These are phyloP conservation scores for Xylariaceae sp. DNA, from an alignment of 2,329 filamentous ascomycete genomes.

Conservation along the genomic window DNA sequence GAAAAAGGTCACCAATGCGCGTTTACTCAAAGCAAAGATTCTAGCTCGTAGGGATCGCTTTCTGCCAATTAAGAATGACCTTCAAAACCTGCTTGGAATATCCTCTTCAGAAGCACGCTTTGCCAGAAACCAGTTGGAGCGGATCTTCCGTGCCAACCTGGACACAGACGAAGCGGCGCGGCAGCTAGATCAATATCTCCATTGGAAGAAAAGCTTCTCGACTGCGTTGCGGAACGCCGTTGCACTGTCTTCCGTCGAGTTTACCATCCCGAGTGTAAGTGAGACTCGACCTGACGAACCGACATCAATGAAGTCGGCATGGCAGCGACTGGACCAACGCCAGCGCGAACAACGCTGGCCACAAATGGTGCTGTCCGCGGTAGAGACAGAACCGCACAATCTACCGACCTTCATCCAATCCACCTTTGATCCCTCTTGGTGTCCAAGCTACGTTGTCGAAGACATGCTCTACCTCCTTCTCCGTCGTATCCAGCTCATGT, in stretches of 20 bases:
- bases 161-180: constrained; percentile 6
- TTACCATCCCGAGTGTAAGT: neutral
- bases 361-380: constrained; percentile 22
- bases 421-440: constrained; percentile 28
- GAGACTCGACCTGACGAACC: constrained; percentile 3
- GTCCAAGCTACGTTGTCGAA: constrained; percentile 30
- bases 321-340: constrained; percentile 22
- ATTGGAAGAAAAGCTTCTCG: constrained; percentile 27
- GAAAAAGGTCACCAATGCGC: neutral
- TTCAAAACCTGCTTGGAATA: constrained; percentile 22
- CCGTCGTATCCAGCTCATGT: constrained; percentile 7
- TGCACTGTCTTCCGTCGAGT: neutral
- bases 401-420: constrained; percentile 23
- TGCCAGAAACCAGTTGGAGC: constrained; percentile 27
- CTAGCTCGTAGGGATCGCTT: constrained; percentile 18
- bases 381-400: constrained; percentile 19
- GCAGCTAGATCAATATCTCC: constrained; percentile 25
- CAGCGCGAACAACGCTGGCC: constrained; percentile 27
- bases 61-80: constrained; percentile 13
- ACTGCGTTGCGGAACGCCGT: constrained; percentile 5
- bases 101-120: constrained; percentile 23
- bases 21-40: constrained; percentile 22
- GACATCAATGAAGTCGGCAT: constrained; percentile 22
- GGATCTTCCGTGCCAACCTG: constrained; percentile 20
- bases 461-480: constrained; percentile 27